Percentiles rank a stretch among this genome's conserved stretches.
Conservation (phyloP, 1,284 basidiomycete genomes). For the Termitomyces sp. region DNA sequence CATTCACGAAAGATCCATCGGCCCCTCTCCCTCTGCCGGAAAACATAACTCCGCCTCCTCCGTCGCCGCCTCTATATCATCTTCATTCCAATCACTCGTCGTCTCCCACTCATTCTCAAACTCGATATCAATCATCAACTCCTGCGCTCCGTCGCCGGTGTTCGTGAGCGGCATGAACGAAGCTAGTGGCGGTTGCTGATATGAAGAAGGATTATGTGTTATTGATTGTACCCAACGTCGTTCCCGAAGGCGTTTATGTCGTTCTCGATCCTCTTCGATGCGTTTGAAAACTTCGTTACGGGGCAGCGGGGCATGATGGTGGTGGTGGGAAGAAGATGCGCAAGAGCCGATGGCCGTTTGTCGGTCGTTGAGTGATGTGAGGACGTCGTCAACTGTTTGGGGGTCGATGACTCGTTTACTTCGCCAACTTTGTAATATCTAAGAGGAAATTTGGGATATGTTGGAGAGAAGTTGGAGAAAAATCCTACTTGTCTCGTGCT, state of each 20-base stretch:
- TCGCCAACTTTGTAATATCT: constrained; percentile 88
- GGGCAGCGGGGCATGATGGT: constrained; percentile 32
- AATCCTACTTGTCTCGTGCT: constrained; percentile 74
- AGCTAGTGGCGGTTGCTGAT: constrained; percentile 44
- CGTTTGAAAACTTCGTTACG: constrained; percentile 76
- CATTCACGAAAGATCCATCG: constrained; percentile 48
- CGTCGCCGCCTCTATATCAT: constrained; percentile 70
- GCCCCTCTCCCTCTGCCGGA: constrained; percentile 43
- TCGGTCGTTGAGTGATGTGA: constrained; percentile 45
- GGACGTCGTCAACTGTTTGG: constrained; percentile 65
- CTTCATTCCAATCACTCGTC: constrained; percentile 83
- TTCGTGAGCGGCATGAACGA: constrained; percentile 56
- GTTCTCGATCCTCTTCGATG: constrained; percentile 92
- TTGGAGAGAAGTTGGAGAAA: not conserved
- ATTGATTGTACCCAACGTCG: constrained; percentile 88
- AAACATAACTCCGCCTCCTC: constrained; percentile 70
- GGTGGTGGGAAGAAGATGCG: constrained; percentile 16
- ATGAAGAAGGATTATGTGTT: constrained; percentile 40
- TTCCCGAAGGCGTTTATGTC: constrained; percentile 90
- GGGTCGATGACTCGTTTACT: constrained; percentile 81
- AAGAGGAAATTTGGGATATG: not conserved
- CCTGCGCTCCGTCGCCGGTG: constrained; percentile 39
- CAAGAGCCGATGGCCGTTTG: constrained; percentile 27
- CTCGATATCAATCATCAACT: constrained; percentile 73
- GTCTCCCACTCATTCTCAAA: constrained; percentile 94